phyloP scores from a whole-genome alignment of 495 filamentous ascomycete genomes.

The Talaromyces thailandensis region DNA sequence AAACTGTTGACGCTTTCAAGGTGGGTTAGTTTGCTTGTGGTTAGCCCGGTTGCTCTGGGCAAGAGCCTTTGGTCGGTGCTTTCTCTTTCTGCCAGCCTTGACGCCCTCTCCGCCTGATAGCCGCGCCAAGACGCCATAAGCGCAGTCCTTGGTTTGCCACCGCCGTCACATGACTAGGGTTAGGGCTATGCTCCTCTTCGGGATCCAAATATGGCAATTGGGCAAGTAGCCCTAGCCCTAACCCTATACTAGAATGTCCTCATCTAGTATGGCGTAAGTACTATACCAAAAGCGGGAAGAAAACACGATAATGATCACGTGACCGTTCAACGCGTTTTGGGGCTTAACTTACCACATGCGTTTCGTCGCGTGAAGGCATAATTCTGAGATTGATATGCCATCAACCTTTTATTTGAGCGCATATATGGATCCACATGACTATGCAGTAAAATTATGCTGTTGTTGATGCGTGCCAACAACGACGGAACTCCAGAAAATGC shows the following conservation, averaged over 20 bases:
- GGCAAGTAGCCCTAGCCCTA: background rate
- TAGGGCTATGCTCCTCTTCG: background rate
- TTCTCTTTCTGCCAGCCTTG: background rate
- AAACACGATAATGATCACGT: background rate
- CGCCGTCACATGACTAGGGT: background rate
- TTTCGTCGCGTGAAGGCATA: background rate
- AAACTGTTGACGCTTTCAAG: conserved; percentile 13
- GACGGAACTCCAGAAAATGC: conserved; percentile 8
- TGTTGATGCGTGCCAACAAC: background rate
- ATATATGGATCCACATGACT: background rate
- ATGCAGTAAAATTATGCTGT: background rate
- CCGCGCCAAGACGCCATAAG: background rate
- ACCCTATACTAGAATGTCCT: background rate
- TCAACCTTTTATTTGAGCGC: background rate
- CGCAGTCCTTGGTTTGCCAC: background rate
- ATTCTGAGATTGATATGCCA: background rate
- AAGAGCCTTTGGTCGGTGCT: background rate
- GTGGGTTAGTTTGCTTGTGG: conserved; percentile 9
- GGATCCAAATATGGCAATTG: too few species aligned
- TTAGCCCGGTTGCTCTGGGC: conserved; percentile 12
- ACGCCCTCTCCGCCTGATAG: background rate
- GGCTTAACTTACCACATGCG: background rate
- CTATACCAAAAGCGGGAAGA: background rate
- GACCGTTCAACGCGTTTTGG: background rate
- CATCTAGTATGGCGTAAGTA: background rate